Conservation (phyloP, 2,329 filamentous ascomycete species). For the Venturiaceae sp. region DNA sequence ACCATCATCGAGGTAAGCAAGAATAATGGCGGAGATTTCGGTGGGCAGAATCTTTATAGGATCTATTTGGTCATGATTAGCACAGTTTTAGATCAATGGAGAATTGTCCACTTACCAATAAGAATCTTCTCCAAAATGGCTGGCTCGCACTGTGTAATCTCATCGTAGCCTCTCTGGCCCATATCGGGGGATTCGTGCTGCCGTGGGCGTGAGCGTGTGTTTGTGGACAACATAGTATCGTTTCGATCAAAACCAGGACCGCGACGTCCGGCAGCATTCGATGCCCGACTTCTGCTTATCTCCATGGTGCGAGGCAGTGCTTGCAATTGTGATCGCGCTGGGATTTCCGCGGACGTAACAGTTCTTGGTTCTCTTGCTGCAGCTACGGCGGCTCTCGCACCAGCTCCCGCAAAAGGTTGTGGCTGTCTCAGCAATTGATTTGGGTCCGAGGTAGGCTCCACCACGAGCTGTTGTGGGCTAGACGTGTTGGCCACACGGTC, state of each 20-base stretch:
- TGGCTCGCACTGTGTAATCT: neutral
- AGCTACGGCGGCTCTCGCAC: neutral
- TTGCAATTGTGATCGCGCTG: too few species aligned
- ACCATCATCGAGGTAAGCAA: slow-evolving; percentile 49
- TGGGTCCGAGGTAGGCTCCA: neutral
- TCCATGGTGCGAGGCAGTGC: too few species aligned
- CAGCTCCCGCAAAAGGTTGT: neutral
- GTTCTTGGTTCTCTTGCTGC: neutral
- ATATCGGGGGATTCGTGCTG: neutral
- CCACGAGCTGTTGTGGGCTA: neutral
- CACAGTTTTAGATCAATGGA: neutral
- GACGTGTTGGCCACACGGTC: neutral
- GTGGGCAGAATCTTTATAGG: slow-evolving; percentile 45
- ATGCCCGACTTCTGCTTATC: neutral
- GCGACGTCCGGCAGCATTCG: neutral
- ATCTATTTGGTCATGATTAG: slow-evolving; percentile 26
- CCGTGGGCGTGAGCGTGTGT: neutral
- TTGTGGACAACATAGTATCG: neutral
- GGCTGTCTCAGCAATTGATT: neutral
- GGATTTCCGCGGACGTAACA: too few species aligned
- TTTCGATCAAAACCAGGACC: neutral
- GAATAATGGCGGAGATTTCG: slow-evolving; percentile 49
- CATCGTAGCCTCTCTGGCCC: neutral
- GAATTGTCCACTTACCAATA: slow-evolving; percentile 2
- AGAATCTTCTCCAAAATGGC: slow-evolving; percentile 9